These are phyloP conservation scores for Polyrhizophydium stewartii DNA, from an alignment of 371 early-diverging fungal genomes.

Conservation along the genomic window DNA sequence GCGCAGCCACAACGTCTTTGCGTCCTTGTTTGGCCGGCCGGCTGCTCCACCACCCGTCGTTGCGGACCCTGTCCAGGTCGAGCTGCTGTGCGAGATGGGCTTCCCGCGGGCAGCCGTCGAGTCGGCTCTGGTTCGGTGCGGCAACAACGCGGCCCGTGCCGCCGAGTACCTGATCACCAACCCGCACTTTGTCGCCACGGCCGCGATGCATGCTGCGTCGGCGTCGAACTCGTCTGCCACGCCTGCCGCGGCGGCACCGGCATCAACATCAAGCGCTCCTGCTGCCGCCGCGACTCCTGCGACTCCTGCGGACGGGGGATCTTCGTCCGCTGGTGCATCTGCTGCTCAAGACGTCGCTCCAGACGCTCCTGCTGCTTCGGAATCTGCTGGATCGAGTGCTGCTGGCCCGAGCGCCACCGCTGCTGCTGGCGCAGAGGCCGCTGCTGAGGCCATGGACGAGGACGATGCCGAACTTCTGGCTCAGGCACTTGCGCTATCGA, in stretches of 20 bases:
- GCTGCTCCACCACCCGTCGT: slow-evolving; percentile 21
- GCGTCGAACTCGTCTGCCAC: slow-evolving; percentile 3
- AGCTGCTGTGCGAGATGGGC: slow-evolving; percentile 83
- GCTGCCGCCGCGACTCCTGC: neutral
- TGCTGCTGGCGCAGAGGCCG: slow-evolving; percentile 12
- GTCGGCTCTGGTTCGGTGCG: slow-evolving; percentile 70
- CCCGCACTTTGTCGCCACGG: slow-evolving; percentile 56
- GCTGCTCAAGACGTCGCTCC: neutral
- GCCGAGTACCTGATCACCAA: slow-evolving; percentile 87
- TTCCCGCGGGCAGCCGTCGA: slow-evolving; percentile 81
- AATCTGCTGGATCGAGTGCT: slow-evolving; percentile 17
- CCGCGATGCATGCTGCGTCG: slow-evolving; percentile 4
- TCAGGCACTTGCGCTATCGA: slow-evolving; percentile 38
- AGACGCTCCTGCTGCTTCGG: neutral
- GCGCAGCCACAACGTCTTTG: neutral
- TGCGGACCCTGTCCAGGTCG: slow-evolving; percentile 61
- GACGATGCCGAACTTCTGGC: slow-evolving; percentile 30
- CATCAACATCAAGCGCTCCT: neutral
- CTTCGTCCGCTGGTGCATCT: neutral
- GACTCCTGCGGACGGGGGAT: neutral
- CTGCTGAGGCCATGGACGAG: slow-evolving; percentile 22
- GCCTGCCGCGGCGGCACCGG: neutral
- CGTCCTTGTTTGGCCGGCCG: slow-evolving; percentile 26
- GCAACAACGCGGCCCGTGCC: slow-evolving; percentile 80
- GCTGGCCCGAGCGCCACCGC: neutral